Percentiles rank a stretch among this genome's conserved stretches.
phyloP scores from a whole-genome alignment of 2,329 filamentous ascomycete genomes.

The Sphaerulina vaccinii region DNA sequence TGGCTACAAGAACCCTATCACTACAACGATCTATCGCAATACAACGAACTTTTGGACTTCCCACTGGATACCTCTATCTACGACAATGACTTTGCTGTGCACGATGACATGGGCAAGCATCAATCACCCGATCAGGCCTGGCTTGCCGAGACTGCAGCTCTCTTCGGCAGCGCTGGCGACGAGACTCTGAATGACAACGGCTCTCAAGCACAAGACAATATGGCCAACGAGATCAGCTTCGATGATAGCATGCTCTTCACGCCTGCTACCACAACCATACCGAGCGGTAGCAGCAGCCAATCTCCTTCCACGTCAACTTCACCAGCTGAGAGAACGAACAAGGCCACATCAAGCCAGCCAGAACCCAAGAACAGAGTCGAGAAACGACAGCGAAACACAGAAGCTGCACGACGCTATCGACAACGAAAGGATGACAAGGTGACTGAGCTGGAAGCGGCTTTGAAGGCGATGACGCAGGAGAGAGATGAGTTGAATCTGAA shows the following conservation, averaged over 20 bases:
- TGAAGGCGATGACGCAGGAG: constrained; percentile 60
- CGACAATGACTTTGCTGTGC: background rate
- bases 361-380: constrained; percentile 17
- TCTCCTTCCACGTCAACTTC: background rate
- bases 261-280: no score
- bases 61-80: constrained; percentile 10
- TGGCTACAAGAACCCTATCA: constrained; percentile 6
- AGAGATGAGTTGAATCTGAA: constrained; percentile 63
- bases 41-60: constrained; percentile 11
- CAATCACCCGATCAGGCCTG: background rate
- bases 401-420: constrained; percentile 69
- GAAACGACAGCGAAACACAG: constrained; percentile 67
- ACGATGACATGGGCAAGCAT: background rate
- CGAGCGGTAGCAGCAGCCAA: no score
- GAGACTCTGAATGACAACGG: no score
- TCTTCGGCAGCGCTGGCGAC: no score
- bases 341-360: constrained; percentile 6
- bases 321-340: no score
- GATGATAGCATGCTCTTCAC: no score
- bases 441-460: constrained; percentile 58
- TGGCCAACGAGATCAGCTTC: no score
- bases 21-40: constrained; percentile 16
- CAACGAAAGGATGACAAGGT: constrained; percentile 69
- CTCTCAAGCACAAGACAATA: no score
- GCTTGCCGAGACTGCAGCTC: background rate